phyloP scores from a whole-genome alignment of 2,329 filamentous ascomycete species.

The Trichoderma brevicompactum region DNA sequence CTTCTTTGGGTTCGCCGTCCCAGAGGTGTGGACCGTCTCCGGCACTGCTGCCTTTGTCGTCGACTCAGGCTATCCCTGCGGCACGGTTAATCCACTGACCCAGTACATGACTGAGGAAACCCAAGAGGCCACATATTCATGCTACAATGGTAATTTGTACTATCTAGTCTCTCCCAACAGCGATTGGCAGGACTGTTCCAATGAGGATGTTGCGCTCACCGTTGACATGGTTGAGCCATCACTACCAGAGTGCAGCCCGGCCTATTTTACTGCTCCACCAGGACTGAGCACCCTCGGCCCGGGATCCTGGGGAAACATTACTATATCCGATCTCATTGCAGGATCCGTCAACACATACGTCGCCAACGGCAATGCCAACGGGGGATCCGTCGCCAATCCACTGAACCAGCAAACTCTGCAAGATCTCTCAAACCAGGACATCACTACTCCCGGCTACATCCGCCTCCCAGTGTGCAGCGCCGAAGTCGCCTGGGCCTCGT shows the following conservation, averaged over 20 bases:
- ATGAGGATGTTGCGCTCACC: slow-evolving; percentile 16
- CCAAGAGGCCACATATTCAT: slow-evolving; percentile 35
- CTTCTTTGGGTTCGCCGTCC: slow-evolving; percentile 42
- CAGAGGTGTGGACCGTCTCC: slow-evolving; percentile 39
- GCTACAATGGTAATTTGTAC: slow-evolving; percentile 38
- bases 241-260: slow-evolving; percentile 30
- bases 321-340: slow-evolving; percentile 35
- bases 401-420: slow-evolving; percentile 33
- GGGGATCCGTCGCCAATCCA: slow-evolving; percentile 35
- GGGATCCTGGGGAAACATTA: slow-evolving; percentile 36
- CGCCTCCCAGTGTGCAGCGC: slow-evolving; percentile 46
- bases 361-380: slow-evolving; percentile 42
- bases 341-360: slow-evolving; percentile 32
- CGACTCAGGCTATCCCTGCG: slow-evolving; percentile 39
- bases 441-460: slow-evolving; percentile 44
- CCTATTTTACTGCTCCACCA: slow-evolving; percentile 37
- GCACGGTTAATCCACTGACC: slow-evolving; percentile 33
- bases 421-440: slow-evolving; percentile 36
- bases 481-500: slow-evolving; percentile 41
- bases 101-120: slow-evolving; percentile 36
- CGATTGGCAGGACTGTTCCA: slow-evolving; percentile 25
- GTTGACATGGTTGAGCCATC: neutral
- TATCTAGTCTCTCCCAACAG: slow-evolving; percentile 40
- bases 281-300: slow-evolving; percentile 38
- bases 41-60: slow-evolving; percentile 40